Evolutionary conservation across 2,329 filamentous ascomycete genomes (phyloP).

Genomic region (Ophiosphaerella herpotricha): DNA sequence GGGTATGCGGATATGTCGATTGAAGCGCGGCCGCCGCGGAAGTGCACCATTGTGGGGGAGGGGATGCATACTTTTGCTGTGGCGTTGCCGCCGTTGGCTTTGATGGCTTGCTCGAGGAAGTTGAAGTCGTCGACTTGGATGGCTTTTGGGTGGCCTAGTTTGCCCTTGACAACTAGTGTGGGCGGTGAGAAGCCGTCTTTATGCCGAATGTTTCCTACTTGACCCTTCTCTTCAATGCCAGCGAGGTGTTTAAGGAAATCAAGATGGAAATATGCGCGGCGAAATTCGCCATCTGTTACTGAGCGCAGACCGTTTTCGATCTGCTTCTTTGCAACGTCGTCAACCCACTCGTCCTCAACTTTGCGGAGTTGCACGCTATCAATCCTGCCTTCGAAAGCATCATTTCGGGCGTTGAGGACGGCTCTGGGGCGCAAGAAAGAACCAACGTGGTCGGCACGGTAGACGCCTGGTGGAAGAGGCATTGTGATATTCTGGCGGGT

Average conservation of each 20-base stretch:
- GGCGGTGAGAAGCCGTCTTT: slow-evolving; percentile 58
- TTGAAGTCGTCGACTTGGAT: slow-evolving; percentile 63
- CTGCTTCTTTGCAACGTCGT: slow-evolving; percentile 55
- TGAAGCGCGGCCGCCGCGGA: slow-evolving; percentile 59
- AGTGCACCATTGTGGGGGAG: slow-evolving; percentile 64
- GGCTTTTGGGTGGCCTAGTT: slow-evolving; percentile 56
- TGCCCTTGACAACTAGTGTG: slow-evolving; percentile 59
- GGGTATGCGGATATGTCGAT: slow-evolving; percentile 61
- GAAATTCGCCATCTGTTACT: slow-evolving; percentile 63
- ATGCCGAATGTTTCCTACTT: slow-evolving; percentile 49
- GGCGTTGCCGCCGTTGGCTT: slow-evolving; percentile 41
- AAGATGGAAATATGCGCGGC: slow-evolving; percentile 62
- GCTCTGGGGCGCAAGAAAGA: slow-evolving; percentile 59
- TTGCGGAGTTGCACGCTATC: slow-evolving; percentile 53
- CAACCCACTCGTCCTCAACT: slow-evolving; percentile 58
- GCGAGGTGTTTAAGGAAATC: slow-evolving; percentile 61
- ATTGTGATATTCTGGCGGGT: slow-evolving; percentile 23
- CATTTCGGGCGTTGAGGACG: slow-evolving; percentile 56
- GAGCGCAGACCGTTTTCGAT: slow-evolving; percentile 55
- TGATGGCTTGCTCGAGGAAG: slow-evolving; percentile 57
- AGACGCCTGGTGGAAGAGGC: slow-evolving; percentile 47
- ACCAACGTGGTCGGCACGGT: slow-evolving; percentile 60
- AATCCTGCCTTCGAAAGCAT: slow-evolving; percentile 52
- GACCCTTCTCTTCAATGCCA: slow-evolving; percentile 59
- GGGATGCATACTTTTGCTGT: slow-evolving; percentile 63